Percentiles rank a stretch among this genome's conserved stretches.
Conservation (phyloP, 768 basidiomycete genomes). For the Scleroderma citrinum region DNA sequence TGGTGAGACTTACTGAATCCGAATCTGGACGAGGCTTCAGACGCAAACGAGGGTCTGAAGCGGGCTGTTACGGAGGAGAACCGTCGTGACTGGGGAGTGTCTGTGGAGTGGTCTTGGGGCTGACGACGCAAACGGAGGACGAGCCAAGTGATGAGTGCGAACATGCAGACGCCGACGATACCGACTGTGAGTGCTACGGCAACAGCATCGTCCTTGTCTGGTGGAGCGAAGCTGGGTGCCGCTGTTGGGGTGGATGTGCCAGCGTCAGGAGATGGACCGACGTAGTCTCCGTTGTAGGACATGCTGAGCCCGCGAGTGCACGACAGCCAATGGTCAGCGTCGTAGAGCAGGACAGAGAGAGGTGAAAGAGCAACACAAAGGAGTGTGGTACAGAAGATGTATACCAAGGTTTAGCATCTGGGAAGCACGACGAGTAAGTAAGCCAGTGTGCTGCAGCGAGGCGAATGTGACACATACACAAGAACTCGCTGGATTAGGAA, state of each 20-base stretch:
- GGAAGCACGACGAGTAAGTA: not conserved
- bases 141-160: slow-evolving; percentile 21
- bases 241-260: slow-evolving; percentile 4
- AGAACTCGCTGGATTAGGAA: slow-evolving; percentile 7
- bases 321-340: no score
- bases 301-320: not conserved
- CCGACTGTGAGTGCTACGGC: slow-evolving; percentile 22
- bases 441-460: not conserved
- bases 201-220: slow-evolving; percentile 11
- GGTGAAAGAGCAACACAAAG: not conserved
- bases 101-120: not conserved
- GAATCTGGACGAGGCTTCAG: slow-evolving; percentile 24
- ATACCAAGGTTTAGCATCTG: not conserved
- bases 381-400: not conserved
- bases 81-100: slow-evolving; percentile 2
- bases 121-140: slow-evolving; percentile 18
- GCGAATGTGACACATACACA: not conserved
- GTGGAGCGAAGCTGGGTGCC: slow-evolving; percentile 11
- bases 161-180: slow-evolving; percentile 21
- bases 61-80: slow-evolving; percentile 7
- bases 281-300: slow-evolving; percentile 6
- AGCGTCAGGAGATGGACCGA: slow-evolving; percentile 1
- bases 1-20: slow-evolving; percentile 17
- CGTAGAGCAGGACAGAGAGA: no score
- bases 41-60: slow-evolving; percentile 19